Evolutionary conservation across 202 grass and related monocot species (phyloP).

Genomic region (Dendrocalamus latiflorus): DNA sequence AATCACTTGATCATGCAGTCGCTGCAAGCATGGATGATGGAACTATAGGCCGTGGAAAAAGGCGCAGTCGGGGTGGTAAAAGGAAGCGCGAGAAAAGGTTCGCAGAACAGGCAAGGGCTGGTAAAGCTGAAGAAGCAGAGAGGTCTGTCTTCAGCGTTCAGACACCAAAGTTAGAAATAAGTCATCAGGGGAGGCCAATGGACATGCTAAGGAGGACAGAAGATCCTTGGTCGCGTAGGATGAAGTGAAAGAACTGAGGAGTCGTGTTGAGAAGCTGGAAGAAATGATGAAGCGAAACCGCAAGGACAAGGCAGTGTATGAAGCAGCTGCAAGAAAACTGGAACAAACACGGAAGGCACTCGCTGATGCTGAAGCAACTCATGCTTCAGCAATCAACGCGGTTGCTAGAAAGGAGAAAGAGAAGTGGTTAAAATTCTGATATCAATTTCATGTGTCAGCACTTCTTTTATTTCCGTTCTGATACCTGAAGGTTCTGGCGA

Average conservation of each 20-base stretch:
- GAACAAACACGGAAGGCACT: constrained; percentile 60
- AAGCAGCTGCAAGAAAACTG: constrained; percentile 68
- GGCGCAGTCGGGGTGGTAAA: constrained; percentile 67
- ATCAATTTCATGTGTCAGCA: neutral
- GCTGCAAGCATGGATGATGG: constrained; percentile 24
- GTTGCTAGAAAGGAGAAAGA: constrained; percentile 79
- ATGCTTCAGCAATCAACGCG: constrained; percentile 49
- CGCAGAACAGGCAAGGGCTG: constrained; percentile 53
- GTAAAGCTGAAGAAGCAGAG: constrained; percentile 60
- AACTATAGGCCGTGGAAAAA: constrained; percentile 36
- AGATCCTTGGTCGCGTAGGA: constrained; percentile 67
- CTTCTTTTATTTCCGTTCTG: neutral
- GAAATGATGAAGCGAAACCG: constrained; percentile 81
- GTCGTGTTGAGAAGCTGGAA: constrained; percentile 55
- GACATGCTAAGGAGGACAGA: constrained; percentile 51
- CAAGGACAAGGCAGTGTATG: constrained; percentile 72
- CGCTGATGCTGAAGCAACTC: constrained; percentile 55
- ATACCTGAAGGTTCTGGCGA: neutral
- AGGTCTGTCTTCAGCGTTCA: constrained; percentile 61
- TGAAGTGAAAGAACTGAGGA: constrained; percentile 70
- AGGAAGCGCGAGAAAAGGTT: constrained; percentile 75
- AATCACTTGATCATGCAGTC: constrained; percentile 79
- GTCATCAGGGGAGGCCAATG: constrained; percentile 24
- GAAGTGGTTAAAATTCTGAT: constrained; percentile 96
- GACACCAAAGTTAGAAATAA: constrained; percentile 41